phyloP scores from a whole-genome alignment of 345 rosid genomes.

The Salix caprea region DNA sequence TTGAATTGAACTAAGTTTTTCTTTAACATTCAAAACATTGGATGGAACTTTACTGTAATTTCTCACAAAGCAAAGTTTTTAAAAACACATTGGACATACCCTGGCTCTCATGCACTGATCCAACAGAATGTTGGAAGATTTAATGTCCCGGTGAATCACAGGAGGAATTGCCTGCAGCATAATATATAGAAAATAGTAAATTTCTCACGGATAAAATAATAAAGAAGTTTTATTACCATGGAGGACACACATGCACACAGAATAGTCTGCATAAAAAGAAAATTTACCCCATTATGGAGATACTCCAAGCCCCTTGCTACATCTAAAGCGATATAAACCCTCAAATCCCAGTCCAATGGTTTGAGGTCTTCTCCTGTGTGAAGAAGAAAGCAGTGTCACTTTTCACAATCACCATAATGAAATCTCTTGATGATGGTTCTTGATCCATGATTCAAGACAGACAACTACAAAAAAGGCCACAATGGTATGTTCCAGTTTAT shows the following conservation, averaged over 20 bases:
- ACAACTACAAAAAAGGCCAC: not conserved
- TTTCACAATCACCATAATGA: not conserved
- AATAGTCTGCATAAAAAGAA: not conserved
- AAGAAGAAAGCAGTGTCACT: slow-evolving; percentile 10
- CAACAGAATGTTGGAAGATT: slow-evolving; percentile 91
- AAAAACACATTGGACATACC: slow-evolving; percentile 33
- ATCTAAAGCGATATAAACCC: slow-evolving; percentile 79
- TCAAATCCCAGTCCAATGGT: slow-evolving; percentile 74
- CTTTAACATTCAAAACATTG: not conserved
- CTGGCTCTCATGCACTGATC: slow-evolving; percentile 94
- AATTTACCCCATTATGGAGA: slow-evolving; percentile 95
- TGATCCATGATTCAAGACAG: not conserved
- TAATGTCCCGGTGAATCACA: slow-evolving; percentile 90
- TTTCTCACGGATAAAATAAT: not conserved
- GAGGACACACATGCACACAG: not conserved
- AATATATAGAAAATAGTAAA: not conserved
- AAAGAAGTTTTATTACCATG: not conserved
- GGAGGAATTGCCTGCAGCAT: slow-evolving; percentile 89
- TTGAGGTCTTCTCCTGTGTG: slow-evolving; percentile 56
- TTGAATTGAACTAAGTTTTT: not conserved
- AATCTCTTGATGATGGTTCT: not conserved
- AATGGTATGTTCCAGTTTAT: not conserved
- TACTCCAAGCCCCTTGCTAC: slow-evolving; percentile 96
- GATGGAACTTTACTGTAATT: not conserved
- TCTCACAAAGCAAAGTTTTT: not conserved